Evolutionary conservation across 768 basidiomycete species (phyloP), one percentile per base, ranked within the genome.

Genomic region (Lyophyllum decastes): DNA sequence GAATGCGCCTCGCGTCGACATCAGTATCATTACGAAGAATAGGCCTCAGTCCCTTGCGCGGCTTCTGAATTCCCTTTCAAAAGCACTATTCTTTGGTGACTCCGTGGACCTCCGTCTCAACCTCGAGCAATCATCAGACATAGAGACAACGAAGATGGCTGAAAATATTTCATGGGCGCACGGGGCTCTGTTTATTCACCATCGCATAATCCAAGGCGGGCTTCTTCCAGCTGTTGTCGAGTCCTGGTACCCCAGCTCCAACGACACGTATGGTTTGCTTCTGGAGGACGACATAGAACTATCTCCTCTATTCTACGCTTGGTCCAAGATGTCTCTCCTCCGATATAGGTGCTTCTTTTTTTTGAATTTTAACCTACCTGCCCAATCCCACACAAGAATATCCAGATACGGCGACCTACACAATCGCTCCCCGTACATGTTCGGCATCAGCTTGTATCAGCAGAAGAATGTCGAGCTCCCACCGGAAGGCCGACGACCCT

Each of bases 241-340:
- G 71, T 90, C 91, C 4, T 95, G 94, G 92, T 95, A 92, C 66
- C 93, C 94, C 4, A 72, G 76, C 24, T 78, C 80, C 27, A 81
- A 92, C 58, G 74, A 94, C 63, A 82, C 85, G 1, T 94, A 93
- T 67, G 92, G 89, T 7, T 68, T 95, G 19, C 72, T 95, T 19
- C 80, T 95, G 21, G 93, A 94, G 70, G 93, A 95, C 65, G 93
- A 95, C 66, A 78, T 93, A 10, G 94, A 95, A 67, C 70, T 94
- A 8, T 94, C 91, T 9, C 89, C 92, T 0, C 68, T 93, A 25
- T 92, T 90, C 70, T 94, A 90, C 67, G 90, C 89, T 6, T 95
- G 92, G 90, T 66, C 84, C 56, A 94, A 95, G 70, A 86, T 93
- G 82, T 68, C 82, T n/a, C 69, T 94, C 55, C 76, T 94, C 24